A percentile compares a stretch with the other conserved stretches of the same genome.
These are phyloP conservation scores for Trichoderma sp. DNA, from an alignment of 2,329 filamentous ascomycete genomes.

Conservation along the genomic window DNA sequence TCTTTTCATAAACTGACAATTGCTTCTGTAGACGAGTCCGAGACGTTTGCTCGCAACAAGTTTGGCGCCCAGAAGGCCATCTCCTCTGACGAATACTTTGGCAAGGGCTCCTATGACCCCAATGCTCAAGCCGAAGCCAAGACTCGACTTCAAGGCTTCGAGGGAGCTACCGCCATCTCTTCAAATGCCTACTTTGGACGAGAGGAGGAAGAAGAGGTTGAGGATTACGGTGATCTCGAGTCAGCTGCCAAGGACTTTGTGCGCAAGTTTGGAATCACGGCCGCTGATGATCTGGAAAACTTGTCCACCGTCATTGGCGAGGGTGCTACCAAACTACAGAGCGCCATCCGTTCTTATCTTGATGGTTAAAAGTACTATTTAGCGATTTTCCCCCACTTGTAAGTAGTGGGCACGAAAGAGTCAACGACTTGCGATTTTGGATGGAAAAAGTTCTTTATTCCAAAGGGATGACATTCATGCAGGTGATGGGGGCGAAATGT, in stretches of 20 bases:
- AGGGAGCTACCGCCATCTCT: conserved; percentile 87
- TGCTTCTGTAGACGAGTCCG: conserved; percentile 59
- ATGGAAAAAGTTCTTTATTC: not conserved
- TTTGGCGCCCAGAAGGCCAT: conserved; percentile 94
- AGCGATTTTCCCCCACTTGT: too few species aligned
- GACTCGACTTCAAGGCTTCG: conserved; percentile 82
- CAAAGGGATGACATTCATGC: not conserved
- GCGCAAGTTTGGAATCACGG: conserved; percentile 90
- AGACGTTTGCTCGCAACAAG: conserved; percentile 80
- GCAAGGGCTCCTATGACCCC: conserved; percentile 82
- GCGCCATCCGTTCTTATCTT: conserved; percentile 63
- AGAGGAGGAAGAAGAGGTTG: conserved; percentile 74
- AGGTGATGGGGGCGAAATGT: not conserved
- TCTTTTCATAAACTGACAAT: not conserved
- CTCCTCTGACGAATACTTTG: conserved; percentile 97
- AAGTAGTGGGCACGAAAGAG: not conserved
- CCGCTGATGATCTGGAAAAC: conserved; percentile 93
- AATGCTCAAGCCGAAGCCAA: conserved; percentile 81
- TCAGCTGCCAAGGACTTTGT: conserved; percentile 94
- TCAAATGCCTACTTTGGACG: conserved; percentile 97
- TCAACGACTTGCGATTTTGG: not conserved
- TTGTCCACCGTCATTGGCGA: conserved; percentile 79
- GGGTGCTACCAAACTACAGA: conserved; percentile 79
- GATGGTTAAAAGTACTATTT: conserved; percentile 43
- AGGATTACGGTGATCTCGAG: conserved; percentile 89